A percentile compares a stretch with the other conserved stretches of the same genome.
These are phyloP conservation scores for Spergularia bocconei DNA, from an alignment of 148 eudicot species.

Conservation along the genomic window DNA sequence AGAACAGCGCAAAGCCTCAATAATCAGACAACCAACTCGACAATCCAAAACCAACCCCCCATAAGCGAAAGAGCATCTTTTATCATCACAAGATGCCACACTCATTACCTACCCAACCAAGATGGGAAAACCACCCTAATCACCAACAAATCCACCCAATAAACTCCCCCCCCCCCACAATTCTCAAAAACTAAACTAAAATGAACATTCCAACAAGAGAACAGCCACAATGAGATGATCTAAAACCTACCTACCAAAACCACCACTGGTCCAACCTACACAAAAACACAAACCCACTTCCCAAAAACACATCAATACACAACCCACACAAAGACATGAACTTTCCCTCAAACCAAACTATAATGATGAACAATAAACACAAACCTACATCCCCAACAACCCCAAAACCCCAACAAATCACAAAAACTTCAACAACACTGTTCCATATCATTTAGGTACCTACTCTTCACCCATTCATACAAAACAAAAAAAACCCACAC, in stretches of 20 bases:
- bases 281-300: no score
- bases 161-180: not conserved
- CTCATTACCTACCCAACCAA: not conserved
- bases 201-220: not conserved
- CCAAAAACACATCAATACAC: no score
- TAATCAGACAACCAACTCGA: not conserved
- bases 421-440: not conserved
- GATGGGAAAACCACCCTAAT: not conserved
- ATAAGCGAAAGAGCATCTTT: not conserved
- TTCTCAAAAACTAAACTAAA: no score
- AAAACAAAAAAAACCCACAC: not conserved
- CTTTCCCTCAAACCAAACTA: not conserved
- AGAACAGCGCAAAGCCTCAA: not conserved
- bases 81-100: not conserved
- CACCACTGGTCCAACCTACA: no score
- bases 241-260: no score
- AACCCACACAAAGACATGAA: not conserved
- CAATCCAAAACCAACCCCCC: not conserved
- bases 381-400: constrained; percentile 6
- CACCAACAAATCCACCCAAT: not conserved
- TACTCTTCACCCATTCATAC: not conserved
- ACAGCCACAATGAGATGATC: not conserved
- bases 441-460: not conserved
- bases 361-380: not conserved
- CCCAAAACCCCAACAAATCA: not conserved